phyloP scores from a whole-genome alignment of 2,329 filamentous ascomycete genomes.

The Huntiella bhutanensis region DNA sequence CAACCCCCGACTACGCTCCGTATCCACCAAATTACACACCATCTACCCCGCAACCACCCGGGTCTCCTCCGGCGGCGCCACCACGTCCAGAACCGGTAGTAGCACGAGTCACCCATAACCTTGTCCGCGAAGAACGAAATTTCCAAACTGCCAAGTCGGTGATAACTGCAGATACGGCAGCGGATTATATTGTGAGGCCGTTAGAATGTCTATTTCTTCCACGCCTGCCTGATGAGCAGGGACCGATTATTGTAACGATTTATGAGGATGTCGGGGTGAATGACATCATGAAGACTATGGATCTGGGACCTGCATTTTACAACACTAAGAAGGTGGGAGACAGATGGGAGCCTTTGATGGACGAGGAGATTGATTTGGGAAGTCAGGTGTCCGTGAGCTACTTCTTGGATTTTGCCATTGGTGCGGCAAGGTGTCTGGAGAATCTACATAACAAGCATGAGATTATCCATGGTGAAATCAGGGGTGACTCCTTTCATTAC shows the following conservation, averaged over 20 bases:
- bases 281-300: slow-evolving; percentile 48
- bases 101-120: slow-evolving; percentile 66
- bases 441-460: slow-evolving; percentile 78
- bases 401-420: slow-evolving; percentile 83
- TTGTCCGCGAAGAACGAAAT: slow-evolving; percentile 67
- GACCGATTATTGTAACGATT: slow-evolving; percentile 57
- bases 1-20: no score
- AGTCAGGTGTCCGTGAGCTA: slow-evolving; percentile 49
- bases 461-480: slow-evolving; percentile 76
- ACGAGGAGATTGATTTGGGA: slow-evolving; percentile 28
- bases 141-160: slow-evolving; percentile 67
- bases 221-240: slow-evolving; percentile 47
- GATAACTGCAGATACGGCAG: slow-evolving; percentile 51
- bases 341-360: slow-evolving; percentile 26
- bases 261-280: slow-evolving; percentile 65
- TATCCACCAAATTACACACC: no score
- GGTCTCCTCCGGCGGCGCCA: no score
- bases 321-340: slow-evolving; percentile 33
- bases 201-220: slow-evolving; percentile 60
- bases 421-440: slow-evolving; percentile 69
- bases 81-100: slow-evolving; percentile 40
- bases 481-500: slow-evolving; percentile 82
- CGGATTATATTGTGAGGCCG: slow-evolving; percentile 59
- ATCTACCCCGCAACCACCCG: no score
- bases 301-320: slow-evolving; percentile 62